These are phyloP conservation scores for Malassezia restricta DNA, from an alignment of 1,284 basidiomycete genomes.

Conservation along the genomic window DNA sequence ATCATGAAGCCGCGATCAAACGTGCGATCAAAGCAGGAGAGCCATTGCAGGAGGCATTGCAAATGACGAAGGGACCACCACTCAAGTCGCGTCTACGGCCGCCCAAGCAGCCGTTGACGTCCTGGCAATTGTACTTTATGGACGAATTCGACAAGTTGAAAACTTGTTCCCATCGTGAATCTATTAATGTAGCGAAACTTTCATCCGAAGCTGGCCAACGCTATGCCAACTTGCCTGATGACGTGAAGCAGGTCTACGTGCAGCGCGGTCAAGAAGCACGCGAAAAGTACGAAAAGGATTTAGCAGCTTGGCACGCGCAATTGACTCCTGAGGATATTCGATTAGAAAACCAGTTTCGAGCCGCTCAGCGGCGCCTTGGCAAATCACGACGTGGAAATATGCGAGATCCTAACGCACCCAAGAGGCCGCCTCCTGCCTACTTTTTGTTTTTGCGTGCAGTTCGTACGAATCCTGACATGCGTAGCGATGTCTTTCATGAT, in stretches of 20 bases:
- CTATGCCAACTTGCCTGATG: slow-evolving; percentile 64
- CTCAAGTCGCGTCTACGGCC: slow-evolving; percentile 57
- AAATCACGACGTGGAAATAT: slow-evolving; percentile 86
- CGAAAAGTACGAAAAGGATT: slow-evolving; percentile 65
- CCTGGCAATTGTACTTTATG: slow-evolving; percentile 93
- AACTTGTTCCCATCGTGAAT: slow-evolving; percentile 50
- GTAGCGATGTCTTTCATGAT: slow-evolving; percentile 68
- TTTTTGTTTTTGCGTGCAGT: slow-evolving; percentile 74
- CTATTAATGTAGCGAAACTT: slow-evolving; percentile 87
- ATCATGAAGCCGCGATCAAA: background rate
- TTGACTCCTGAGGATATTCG: slow-evolving; percentile 90
- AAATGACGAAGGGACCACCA: too few species aligned
- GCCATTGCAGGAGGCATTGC: too few species aligned
- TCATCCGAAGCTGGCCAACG: slow-evolving; percentile 87
- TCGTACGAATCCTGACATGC: slow-evolving; percentile 34
- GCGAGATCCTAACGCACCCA: slow-evolving; percentile 90
- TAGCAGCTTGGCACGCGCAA: slow-evolving; percentile 70
- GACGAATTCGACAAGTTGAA: slow-evolving; percentile 80
- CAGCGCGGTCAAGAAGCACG: slow-evolving; percentile 64
- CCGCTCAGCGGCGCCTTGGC: slow-evolving; percentile 82
- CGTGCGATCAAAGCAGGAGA: too few species aligned
- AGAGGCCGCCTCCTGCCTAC: slow-evolving; percentile 86
- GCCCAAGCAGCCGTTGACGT: slow-evolving; percentile 81
- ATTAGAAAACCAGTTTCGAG: slow-evolving; percentile 77
- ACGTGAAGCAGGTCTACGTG: slow-evolving; percentile 55